Evolutionary conservation across 2,329 filamentous ascomycete genomes (phyloP).

Genomic region (Paecilomyces dactylethromorphus): DNA sequence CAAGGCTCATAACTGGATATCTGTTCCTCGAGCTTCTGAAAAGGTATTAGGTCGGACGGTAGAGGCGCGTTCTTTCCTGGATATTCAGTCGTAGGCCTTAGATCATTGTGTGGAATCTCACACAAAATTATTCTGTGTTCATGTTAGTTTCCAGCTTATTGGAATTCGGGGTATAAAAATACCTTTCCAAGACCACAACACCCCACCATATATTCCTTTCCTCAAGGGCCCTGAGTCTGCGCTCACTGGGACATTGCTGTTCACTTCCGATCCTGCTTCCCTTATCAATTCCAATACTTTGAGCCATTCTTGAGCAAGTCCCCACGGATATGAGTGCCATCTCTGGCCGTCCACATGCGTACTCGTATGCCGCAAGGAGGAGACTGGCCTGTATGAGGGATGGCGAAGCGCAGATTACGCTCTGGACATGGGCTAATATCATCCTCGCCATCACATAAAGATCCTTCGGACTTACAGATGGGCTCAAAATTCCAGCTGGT

Average conservation of each 20-base stretch:
- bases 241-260: neutral
- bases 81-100: neutral
- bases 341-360: neutral
- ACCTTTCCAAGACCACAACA: conserved; percentile 2
- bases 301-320: conserved; percentile 1
- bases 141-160: neutral
- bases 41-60: neutral
- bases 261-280: neutral
- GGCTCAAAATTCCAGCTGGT: neutral
- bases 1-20: neutral
- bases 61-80: neutral
- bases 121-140: neutral
- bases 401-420: neutral
- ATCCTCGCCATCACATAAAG: neutral
- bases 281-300: conserved; percentile 1
- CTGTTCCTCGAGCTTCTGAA: neutral
- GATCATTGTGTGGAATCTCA: neutral
- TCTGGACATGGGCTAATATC: conserved; percentile 1
- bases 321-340: conserved; percentile 1
- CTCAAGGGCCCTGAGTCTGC: neutral
- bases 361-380: conserved; percentile 1
- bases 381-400: neutral
- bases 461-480: neutral
- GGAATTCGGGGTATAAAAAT: neutral
- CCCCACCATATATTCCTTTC: conserved; percentile 1